phyloP scores from a whole-genome alignment of 306 rosid species.

The Sindora glabra region DNA sequence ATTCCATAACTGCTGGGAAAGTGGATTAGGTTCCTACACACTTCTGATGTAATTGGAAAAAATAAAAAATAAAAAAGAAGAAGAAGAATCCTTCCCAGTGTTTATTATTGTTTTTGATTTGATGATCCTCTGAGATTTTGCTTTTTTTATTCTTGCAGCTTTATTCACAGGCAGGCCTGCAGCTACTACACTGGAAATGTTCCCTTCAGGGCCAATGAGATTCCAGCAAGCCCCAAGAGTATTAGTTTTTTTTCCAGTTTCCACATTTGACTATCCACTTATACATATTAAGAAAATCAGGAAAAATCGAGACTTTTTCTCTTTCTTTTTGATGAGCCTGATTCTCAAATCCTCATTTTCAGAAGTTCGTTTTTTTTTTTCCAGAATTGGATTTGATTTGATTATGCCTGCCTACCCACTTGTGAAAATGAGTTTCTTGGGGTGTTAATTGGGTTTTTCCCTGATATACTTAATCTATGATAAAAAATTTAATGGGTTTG shows the following conservation, averaged over 20 bases:
- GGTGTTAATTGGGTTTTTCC: background rate
- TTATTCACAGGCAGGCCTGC: constrained; percentile 78
- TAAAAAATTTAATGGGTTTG: constrained; percentile 10
- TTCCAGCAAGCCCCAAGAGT: constrained; percentile 64
- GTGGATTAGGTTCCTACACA: constrained; percentile 45
- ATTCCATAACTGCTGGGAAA: constrained; percentile 71
- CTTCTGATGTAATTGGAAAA: constrained; percentile 15
- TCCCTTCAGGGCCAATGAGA: constrained; percentile 98
- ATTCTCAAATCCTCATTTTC: constrained; percentile 5
- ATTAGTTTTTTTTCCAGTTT: constrained; percentile 18
- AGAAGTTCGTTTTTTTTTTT: background rate
- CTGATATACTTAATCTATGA: constrained; percentile 3
- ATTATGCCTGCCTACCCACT: background rate
- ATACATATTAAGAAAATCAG: constrained; percentile 17
- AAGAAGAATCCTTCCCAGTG: too few species aligned
- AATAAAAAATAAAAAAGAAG: too few species aligned
- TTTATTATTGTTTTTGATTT: constrained; percentile 31
- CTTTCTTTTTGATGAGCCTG: background rate
- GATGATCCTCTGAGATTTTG: constrained; percentile 46
- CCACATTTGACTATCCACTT: constrained; percentile 40
- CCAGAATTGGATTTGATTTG: background rate
- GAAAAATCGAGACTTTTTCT: background rate
- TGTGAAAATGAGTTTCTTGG: background rate
- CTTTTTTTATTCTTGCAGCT: constrained; percentile 66
- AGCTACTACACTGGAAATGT: constrained; percentile 96